A percentile compares a stretch with the other conserved stretches of the same genome.
Evolutionary conservation across 2,329 filamentous ascomycete species (phyloP).

Genomic region (Blastomyces silverae): DNA sequence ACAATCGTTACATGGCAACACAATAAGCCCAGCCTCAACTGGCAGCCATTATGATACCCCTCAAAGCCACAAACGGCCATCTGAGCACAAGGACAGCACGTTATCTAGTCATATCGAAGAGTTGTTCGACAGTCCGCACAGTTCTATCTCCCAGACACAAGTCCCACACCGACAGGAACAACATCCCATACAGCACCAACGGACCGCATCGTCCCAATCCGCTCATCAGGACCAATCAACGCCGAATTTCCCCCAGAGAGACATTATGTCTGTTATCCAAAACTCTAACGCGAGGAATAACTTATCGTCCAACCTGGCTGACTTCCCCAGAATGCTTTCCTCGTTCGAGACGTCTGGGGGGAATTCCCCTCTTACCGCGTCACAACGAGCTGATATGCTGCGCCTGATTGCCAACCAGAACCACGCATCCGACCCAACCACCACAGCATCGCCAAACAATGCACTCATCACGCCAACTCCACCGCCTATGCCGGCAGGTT

Average conservation of each 20-base stretch:
- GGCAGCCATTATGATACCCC: conserved; percentile 32
- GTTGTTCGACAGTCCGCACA: conserved; percentile 33
- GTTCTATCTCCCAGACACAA: conserved; percentile 8
- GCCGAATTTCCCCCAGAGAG: conserved; percentile 31
- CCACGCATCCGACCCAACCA: conserved; percentile 37
- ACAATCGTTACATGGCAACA: conserved; percentile 30
- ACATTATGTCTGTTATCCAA: conserved; percentile 46
- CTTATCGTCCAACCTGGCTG: conserved; percentile 34
- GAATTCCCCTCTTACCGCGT: conserved; percentile 39
- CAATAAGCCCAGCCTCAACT: conserved; percentile 33
- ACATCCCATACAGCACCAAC: conserved; percentile 15
- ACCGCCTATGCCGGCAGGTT: conserved; percentile 48
- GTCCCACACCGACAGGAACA: conserved; percentile 9
- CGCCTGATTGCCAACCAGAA: conserved; percentile 44
- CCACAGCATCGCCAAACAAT: conserved; percentile 43
- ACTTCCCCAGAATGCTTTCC: conserved; percentile 43
- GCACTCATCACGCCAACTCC: conserved; percentile 52
- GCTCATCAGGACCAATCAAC: conserved; percentile 21
- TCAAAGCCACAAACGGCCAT: conserved; percentile 24
- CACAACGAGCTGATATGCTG: conserved; percentile 44
- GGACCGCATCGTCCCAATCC: conserved; percentile 12
- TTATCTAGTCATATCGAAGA: conserved; percentile 39
- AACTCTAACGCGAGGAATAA: conserved; percentile 42
- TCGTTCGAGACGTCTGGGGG: conserved; percentile 40
- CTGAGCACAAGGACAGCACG: conserved; percentile 30